Conservation (phyloP, 306 rosid species). For the Benincasa hispida region DNA sequence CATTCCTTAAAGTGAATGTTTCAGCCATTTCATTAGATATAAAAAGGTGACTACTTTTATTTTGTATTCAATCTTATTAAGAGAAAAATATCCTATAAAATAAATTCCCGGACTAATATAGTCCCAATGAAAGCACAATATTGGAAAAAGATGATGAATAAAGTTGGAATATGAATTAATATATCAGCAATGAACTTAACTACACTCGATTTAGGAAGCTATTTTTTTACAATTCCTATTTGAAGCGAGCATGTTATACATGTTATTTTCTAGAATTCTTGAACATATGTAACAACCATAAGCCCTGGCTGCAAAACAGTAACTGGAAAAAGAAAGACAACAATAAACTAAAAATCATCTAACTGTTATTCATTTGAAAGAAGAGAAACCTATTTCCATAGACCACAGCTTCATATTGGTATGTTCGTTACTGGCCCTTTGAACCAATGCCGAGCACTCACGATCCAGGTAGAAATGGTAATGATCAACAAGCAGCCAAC, state of each 20-base stretch:
- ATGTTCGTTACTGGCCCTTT: slow-evolving; percentile 71
- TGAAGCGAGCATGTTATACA: neutral
- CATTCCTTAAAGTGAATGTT: neutral
- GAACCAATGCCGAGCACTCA: slow-evolving; percentile 67
- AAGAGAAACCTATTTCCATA: neutral
- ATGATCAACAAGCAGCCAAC: slow-evolving; percentile 67
- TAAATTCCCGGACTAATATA: neutral
- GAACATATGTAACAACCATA: neutral
- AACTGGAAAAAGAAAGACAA: neutral
- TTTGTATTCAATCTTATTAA: neutral
- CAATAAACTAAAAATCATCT: neutral
- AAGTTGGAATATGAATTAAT: neutral
- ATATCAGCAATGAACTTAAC: neutral
- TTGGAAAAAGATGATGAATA: neutral
- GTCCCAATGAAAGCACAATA: neutral
- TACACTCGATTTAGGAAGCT: neutral
- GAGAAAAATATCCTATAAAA: neutral
- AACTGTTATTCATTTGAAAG: neutral
- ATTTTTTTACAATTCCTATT: neutral
- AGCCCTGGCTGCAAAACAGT: neutral
- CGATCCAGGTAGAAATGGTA: slow-evolving; percentile 51
- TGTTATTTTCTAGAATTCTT: neutral
- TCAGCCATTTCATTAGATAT: neutral
- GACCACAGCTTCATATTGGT: slow-evolving; percentile 16
- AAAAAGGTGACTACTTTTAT: neutral